phyloP scores from a whole-genome alignment of 208 protist species.

The Trypanosoma lewisi region DNA sequence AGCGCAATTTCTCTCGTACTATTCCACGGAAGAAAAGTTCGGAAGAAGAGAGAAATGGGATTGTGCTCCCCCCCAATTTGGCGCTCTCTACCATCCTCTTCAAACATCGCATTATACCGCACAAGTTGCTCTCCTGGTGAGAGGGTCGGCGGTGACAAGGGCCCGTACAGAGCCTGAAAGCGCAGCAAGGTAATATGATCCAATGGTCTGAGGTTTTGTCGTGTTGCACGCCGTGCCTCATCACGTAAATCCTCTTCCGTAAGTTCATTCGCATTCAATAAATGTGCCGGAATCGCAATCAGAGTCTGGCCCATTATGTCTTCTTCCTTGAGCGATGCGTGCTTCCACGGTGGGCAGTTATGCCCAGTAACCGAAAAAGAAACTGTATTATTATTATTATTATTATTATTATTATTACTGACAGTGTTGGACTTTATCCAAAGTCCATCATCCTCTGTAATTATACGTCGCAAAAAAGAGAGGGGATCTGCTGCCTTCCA shows the following conservation, averaged over 20 bases:
- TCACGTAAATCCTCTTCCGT: conserved; percentile 30
- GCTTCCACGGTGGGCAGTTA: conserved; percentile 6
- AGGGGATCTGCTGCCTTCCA: conserved; percentile 62
- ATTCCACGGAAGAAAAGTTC: conserved; percentile 29
- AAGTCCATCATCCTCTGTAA: conserved; percentile 19
- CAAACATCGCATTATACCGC: conserved; percentile 26
- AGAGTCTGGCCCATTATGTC: conserved; percentile 39
- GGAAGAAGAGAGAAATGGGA: conserved; percentile 24
- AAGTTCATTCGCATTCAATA: conserved; percentile 27
- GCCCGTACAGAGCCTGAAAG: conserved; percentile 34
- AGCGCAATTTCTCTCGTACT: conserved; percentile 31
- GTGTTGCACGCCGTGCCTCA: conserved; percentile 6
- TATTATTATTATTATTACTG: not conserved
- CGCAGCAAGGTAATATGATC: conserved; percentile 38
- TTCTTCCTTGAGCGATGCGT: conserved; percentile 31
- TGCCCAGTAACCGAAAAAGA: not conserved
- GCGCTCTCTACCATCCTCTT: conserved; percentile 13
- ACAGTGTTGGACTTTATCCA: conserved; percentile 4
- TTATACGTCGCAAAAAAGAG: conserved; percentile 24
- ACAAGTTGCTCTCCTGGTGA: conserved; percentile 14
- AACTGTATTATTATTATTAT: not conserved
- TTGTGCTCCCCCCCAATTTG: conserved; percentile 15
- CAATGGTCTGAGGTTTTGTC: conserved; percentile 5
- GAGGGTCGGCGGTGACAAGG: conserved; percentile 6
- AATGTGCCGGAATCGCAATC: conserved; percentile 47